Evolutionary conservation across 2,329 filamentous ascomycete genomes (phyloP).

Genomic region (Neopestalotiopsis sp.): DNA sequence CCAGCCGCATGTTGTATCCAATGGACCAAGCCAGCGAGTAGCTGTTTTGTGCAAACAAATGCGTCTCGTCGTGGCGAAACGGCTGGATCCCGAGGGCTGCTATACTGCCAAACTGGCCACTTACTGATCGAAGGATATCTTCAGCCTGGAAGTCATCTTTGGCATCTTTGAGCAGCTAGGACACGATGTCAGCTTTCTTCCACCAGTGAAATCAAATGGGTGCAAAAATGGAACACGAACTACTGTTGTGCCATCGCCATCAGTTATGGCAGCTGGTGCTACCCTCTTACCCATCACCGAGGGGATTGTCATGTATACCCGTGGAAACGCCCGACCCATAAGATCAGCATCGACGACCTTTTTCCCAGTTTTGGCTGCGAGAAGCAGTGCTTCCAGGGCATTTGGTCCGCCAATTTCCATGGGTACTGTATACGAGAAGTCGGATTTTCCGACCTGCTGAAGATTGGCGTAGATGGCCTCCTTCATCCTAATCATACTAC

Average conservation of each 20-base stretch:
- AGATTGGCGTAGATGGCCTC: constrained; percentile 3
- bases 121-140: not conserved
- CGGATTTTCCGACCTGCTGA: not conserved
- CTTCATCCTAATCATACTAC: not conserved
- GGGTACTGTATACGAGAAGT: not conserved
- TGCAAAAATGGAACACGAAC: not conserved
- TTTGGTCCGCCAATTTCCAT: constrained; percentile 11
- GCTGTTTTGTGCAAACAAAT: not conserved
- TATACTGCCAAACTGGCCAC: constrained; percentile 8
- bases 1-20: not conserved
- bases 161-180: not conserved
- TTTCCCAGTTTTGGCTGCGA: not conserved
- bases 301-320: constrained; percentile 3
- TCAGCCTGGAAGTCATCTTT: not conserved
- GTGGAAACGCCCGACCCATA: not conserved
- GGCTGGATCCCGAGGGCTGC: not conserved
- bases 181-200: not conserved
- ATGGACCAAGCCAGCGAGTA: constrained; percentile 3
- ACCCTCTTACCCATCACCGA: not conserved
- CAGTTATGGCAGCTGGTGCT: not conserved
- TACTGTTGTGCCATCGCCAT: not conserved
- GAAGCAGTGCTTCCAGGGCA: not conserved
- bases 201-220: too few species aligned
- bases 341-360: not conserved
- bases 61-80: not conserved